These are phyloP conservation scores for Penicillium sp. DNA, from an alignment of 2,329 filamentous ascomycete species.

Conservation along the genomic window DNA sequence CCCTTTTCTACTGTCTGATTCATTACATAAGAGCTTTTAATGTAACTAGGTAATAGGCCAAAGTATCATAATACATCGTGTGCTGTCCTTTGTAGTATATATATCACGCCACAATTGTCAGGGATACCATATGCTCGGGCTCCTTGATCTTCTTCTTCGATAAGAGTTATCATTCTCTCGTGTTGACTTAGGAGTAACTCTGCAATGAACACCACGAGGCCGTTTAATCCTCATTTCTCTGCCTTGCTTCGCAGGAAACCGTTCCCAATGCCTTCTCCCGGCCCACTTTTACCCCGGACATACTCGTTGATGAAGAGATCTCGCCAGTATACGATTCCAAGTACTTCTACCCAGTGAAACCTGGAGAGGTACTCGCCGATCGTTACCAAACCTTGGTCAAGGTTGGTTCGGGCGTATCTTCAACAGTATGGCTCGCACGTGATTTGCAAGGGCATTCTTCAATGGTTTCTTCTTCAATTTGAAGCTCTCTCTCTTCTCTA, in stretches of 20 bases:
- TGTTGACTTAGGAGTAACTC: slow-evolving; percentile 14
- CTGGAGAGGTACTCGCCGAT: slow-evolving; percentile 31
- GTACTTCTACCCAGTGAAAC: slow-evolving; percentile 32
- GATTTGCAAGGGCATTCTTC: slow-evolving; percentile 30
- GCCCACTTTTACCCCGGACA: slow-evolving; percentile 24
- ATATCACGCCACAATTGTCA: too few relatives aligned
- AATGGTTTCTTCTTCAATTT: slow-evolving; percentile 18
- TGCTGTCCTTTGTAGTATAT: too few relatives aligned
- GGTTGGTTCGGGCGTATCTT: slow-evolving; percentile 33
- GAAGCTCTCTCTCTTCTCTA: slow-evolving; percentile 21
- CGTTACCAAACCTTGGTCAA: slow-evolving; percentile 33
- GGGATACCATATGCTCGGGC: too few relatives aligned
- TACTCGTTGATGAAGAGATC: slow-evolving; percentile 33
- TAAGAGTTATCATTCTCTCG: neutral
- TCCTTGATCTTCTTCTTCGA: slow-evolving; percentile 10
- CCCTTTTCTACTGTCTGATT: too few relatives aligned
- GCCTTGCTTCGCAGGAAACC: slow-evolving; percentile 29
- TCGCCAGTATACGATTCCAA: slow-evolving; percentile 31
- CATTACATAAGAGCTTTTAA: too few relatives aligned
- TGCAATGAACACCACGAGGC: slow-evolving; percentile 26
- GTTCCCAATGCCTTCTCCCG: slow-evolving; percentile 27
- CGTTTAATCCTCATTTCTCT: slow-evolving; percentile 19
- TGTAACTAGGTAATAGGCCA: too few relatives aligned
- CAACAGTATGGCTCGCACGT: slow-evolving; percentile 34
- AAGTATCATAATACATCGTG: too few relatives aligned